phyloP scores from a whole-genome alignment of 306 rosid species.

The Gleditsia sinensis region DNA sequence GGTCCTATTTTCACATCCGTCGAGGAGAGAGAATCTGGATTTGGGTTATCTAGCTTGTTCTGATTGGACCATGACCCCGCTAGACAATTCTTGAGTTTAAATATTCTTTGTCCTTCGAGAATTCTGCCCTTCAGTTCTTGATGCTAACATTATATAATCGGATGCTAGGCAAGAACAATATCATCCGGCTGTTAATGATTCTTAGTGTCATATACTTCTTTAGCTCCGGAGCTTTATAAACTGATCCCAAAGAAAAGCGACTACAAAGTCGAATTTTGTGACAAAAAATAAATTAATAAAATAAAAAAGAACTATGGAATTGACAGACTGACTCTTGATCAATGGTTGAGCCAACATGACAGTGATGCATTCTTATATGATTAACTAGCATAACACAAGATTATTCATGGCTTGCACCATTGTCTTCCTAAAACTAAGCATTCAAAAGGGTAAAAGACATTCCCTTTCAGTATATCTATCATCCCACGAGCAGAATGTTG shows the following conservation, averaged over 20 bases:
- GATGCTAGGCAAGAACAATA: too few species aligned
- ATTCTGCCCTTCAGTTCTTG: neutral
- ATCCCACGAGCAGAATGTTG: neutral
- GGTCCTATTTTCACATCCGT: neutral
- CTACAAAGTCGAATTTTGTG: neutral
- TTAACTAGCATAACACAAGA: neutral
- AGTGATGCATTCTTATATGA: neutral
- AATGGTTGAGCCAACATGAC: neutral
- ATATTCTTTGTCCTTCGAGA: neutral
- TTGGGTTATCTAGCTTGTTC: neutral
- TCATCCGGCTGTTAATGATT: too few species aligned
- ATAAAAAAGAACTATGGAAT: neutral
- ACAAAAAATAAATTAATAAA: too few species aligned
- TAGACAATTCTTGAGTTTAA: neutral
- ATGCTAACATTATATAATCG: too few species aligned
- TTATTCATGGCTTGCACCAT: neutral
- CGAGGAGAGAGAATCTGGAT: neutral
- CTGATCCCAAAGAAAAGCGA: neutral
- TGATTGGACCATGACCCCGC: neutral
- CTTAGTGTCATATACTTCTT: too few species aligned
- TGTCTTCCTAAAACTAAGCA: neutral
- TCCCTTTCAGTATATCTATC: neutral
- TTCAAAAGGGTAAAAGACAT: neutral
- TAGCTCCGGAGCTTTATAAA: neutral
- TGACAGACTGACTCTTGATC: neutral